Conservation (phyloP, 1,284 basidiomycete genomes). For the Schizophyllum commune region DNA sequence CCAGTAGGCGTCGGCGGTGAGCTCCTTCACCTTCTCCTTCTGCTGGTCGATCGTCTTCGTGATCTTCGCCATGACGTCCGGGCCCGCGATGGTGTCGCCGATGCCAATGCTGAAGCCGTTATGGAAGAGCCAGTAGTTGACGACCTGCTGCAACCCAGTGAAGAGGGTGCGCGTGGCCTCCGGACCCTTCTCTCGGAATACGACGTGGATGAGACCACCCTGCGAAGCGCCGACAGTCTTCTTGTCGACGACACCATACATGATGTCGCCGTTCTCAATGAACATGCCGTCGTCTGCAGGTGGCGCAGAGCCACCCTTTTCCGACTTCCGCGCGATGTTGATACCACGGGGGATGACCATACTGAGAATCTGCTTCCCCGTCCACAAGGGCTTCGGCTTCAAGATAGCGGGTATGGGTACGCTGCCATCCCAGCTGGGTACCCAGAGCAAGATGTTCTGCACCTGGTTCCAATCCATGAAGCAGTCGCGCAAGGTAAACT, state of each 20-base stretch:
- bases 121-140: conserved; percentile 99
- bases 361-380: conserved; percentile 94
- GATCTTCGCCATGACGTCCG: conserved; percentile 82
- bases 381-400: conserved; percentile 97
- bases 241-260: conserved; percentile 96
- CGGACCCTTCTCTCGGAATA: conserved; percentile 96
- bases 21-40: conserved; percentile 66
- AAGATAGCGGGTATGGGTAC: conserved; percentile 92
- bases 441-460: conserved; percentile 97
- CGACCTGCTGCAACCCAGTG: conserved; percentile 89
- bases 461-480: conserved; percentile 93
- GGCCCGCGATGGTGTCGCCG: conserved; percentile 96
- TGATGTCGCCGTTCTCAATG: conserved; percentile 95
- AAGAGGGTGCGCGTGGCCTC: conserved; percentile 91
- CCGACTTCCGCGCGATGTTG: conserved; percentile 82
- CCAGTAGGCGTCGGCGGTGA: conserved; percentile 75
- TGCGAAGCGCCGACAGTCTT: conserved; percentile 95
- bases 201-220: conserved; percentile 94
- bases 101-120: conserved; percentile 99
- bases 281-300: conserved; percentile 90
- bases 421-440: conserved; percentile 94
- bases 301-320: conserved; percentile 29
- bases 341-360: conserved; percentile 94
- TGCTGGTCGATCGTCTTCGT: conserved; percentile 77
- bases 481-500: conserved; percentile 92